Conservation (phyloP, 371 early-diverging fungal species). For the Rhizopus stolonifer region DNA sequence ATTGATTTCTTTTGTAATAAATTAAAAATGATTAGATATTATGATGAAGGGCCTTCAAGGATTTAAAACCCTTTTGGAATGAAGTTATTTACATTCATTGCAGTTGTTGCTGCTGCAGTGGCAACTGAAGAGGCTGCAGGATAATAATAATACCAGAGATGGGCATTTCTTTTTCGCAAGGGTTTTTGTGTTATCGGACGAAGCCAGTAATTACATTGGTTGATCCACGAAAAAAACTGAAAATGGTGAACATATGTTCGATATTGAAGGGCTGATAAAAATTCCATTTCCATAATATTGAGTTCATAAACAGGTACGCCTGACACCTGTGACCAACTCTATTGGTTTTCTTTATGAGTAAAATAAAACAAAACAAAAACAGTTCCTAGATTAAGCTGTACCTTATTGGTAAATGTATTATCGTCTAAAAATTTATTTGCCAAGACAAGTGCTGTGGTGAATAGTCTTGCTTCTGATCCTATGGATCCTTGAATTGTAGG, state of each 20-base stretch:
- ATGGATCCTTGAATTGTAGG: slow-evolving; percentile 40
- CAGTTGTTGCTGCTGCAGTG: slow-evolving; percentile 19
- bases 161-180: not conserved
- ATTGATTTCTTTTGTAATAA: no score
- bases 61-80: slow-evolving; percentile 21
- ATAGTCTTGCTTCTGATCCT: slow-evolving; percentile 65
- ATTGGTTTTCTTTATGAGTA: not conserved
- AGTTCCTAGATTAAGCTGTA: slow-evolving; percentile 8
- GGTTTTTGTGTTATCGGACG: not conserved
- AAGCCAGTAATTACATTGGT: slow-evolving; percentile 33
- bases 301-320: slow-evolving; percentile 63
- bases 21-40: no score
- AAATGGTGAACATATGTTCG: slow-evolving; percentile 38
- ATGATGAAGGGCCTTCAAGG: no score
- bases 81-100: slow-evolving; percentile 28
- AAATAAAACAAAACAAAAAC: not conserved
- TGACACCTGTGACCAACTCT: slow-evolving; percentile 77
- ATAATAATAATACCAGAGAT: slow-evolving; percentile 7
- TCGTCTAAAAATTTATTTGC: slow-evolving; percentile 71
- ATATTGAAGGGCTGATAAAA: slow-evolving; percentile 60
- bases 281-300: slow-evolving; percentile 76
- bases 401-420: slow-evolving; percentile 69
- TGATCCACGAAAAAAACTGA: slow-evolving; percentile 43
- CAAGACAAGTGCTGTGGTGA: slow-evolving; percentile 64
- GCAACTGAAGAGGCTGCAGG: slow-evolving; percentile 18